phyloP scores from a whole-genome alignment of 2,329 filamentous ascomycete species.

The Aspergillus unguis region DNA sequence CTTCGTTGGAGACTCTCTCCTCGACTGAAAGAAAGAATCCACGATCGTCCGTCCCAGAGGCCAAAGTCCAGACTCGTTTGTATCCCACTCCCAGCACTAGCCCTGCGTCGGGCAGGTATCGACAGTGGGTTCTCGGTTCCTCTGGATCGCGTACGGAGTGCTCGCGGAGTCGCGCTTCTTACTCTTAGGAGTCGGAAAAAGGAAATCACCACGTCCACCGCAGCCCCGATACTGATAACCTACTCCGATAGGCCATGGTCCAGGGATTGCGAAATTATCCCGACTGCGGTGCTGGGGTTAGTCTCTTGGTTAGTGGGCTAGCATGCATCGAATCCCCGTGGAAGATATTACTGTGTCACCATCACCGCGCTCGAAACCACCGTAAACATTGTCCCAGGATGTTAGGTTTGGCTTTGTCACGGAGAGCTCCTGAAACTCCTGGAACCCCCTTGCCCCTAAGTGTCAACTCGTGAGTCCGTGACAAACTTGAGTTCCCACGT shows the following conservation, averaged over 20 bases:
- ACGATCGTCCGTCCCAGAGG: not conserved
- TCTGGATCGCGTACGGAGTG: conserved; percentile 1
- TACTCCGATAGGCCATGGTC: not conserved
- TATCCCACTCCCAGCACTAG: conserved; percentile 11
- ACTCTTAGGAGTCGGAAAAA: not conserved
- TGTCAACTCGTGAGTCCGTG: no score
- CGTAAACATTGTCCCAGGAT: no score
- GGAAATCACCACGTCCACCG: not conserved
- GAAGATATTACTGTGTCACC: not conserved
- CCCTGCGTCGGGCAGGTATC: conserved; percentile 16
- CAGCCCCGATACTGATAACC: no score
- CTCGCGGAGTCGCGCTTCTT: no score
- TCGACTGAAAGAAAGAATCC: not conserved
- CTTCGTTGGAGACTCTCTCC: not conserved
- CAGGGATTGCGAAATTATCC: not conserved
- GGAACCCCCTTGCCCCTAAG: not conserved
- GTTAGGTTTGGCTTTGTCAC: not conserved
- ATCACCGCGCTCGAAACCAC: not conserved
- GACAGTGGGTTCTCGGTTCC: conserved; percentile 10
- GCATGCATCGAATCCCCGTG: conserved; percentile 1
- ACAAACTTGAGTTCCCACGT: not conserved
- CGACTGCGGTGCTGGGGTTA: not conserved
- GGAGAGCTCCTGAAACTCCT: not conserved
- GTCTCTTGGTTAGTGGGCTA: not conserved
- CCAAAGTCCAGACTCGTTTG: not conserved